Evolutionary conservation across 345 rosid genomes (phyloP).

Genomic region (Rhizophora apiculata): DNA sequence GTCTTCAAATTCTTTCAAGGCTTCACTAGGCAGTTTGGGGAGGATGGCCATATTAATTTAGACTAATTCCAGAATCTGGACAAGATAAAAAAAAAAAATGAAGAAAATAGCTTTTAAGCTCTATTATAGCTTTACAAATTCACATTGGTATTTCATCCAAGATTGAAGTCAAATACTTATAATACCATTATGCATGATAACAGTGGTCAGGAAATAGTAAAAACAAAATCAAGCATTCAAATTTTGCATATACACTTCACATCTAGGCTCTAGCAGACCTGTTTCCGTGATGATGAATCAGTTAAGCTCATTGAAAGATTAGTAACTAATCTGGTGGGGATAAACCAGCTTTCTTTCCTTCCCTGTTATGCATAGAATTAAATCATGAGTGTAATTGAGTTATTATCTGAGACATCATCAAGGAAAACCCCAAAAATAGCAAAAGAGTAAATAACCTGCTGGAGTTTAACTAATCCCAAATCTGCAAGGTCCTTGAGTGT

Average conservation of each 20-base stretch:
- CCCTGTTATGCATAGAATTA: constrained; percentile 47
- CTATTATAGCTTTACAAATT: not conserved
- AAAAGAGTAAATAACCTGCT: constrained; percentile 55
- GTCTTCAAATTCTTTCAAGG: too few relatives aligned
- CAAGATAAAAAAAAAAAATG: too few relatives aligned
- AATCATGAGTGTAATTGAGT: constrained; percentile 8
- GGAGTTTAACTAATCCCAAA: constrained; percentile 94
- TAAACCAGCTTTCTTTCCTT: constrained; percentile 92
- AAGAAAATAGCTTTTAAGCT: too few relatives aligned
- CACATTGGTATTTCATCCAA: not conserved
- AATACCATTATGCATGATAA: not conserved
- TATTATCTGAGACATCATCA: not conserved
- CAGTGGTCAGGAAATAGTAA: not conserved
- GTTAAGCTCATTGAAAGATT: constrained; percentile 87
- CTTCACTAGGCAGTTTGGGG: too few relatives aligned
- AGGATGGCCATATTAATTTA: too few relatives aligned
- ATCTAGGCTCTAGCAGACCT: constrained; percentile 43
- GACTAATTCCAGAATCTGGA: too few relatives aligned
- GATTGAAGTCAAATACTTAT: not conserved
- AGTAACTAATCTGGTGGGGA: constrained; percentile 87
- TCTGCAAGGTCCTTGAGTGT: constrained; percentile 87
- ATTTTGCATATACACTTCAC: not conserved
- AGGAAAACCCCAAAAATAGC: not conserved
- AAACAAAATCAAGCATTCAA: not conserved
- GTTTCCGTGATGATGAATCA: constrained; percentile 79